Conservation (phyloP, 2,329 filamentous ascomycete genomes). For the Fusarium chaquense region DNA sequence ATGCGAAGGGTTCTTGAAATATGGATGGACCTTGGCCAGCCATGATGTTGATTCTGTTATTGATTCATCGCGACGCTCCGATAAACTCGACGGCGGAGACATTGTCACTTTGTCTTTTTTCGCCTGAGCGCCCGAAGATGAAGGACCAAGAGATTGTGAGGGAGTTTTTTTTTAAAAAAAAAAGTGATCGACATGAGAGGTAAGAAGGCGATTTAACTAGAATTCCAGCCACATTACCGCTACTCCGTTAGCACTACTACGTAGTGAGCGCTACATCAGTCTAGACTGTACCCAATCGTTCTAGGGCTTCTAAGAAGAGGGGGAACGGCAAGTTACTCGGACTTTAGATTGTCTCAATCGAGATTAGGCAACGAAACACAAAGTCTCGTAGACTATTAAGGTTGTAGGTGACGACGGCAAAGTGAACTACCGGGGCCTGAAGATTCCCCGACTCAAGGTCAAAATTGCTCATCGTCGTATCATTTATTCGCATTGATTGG, state of each 20-base stretch:
- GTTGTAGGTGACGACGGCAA: neutral
- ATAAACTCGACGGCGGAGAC: constrained; percentile 23
- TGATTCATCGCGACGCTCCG: neutral
- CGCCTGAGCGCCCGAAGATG: neutral
- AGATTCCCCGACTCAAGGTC: neutral
- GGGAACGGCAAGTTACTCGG: neutral
- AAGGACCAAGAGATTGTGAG: neutral
- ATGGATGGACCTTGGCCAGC: constrained; percentile 49
- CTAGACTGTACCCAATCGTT: neutral
- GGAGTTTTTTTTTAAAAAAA: neutral
- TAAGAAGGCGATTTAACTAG: neutral
- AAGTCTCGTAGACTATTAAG: neutral
- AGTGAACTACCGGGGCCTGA: neutral
- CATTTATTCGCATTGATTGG: constrained; percentile 1
- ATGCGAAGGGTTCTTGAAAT: constrained; percentile 47
- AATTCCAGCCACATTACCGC: neutral
- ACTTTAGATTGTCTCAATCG: neutral
- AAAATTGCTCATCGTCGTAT: neutral
- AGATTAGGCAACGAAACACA: neutral
- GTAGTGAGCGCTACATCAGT: neutral
- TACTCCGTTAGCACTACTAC: neutral
- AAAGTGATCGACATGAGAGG: constrained; percentile 14
- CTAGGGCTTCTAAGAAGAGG: neutral
- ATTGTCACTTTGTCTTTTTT: constrained; percentile 2
- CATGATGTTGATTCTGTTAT: constrained; percentile 42